Evolutionary conservation across 2,329 filamentous ascomycete species (phyloP).

Genomic region (Endocalyx cinctus): DNA sequence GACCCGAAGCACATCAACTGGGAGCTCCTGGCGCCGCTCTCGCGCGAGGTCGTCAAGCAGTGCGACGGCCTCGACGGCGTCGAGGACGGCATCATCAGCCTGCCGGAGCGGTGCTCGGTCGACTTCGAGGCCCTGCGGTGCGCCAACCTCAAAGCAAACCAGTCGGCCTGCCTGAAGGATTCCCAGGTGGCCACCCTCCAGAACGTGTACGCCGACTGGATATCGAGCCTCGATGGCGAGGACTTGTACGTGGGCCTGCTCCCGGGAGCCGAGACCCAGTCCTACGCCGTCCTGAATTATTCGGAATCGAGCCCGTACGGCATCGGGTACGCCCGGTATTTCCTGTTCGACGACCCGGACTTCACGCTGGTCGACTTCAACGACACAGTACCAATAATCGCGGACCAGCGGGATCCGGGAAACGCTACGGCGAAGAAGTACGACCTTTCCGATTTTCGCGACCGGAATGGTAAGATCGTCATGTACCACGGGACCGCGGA

Average conservation of each 20-base stretch:
- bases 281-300: constrained; percentile 28
- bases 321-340: constrained; percentile 32
- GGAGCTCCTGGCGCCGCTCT: constrained; percentile 31
- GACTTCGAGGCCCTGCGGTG: constrained; percentile 37
- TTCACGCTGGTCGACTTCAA: constrained; percentile 32
- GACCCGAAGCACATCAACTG: constrained; percentile 45
- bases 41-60: constrained; percentile 40
- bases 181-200: constrained; percentile 34
- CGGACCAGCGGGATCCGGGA: constrained; percentile 32
- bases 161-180: constrained; percentile 35
- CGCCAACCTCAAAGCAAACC: constrained; percentile 16
- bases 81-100: constrained; percentile 44
- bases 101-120: constrained; percentile 40
- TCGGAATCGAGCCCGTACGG: constrained; percentile 28
- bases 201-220: constrained; percentile 27
- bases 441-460: constrained; percentile 33
- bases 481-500: constrained; percentile 43
- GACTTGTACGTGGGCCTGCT: constrained; percentile 39
- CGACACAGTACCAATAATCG: constrained; percentile 25
- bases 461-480: constrained; percentile 38
- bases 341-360: constrained; percentile 33
- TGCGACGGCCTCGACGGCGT: constrained; percentile 48
- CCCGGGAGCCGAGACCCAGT: constrained; percentile 40
- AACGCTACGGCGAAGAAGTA: constrained; percentile 33
- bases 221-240: constrained; percentile 22